phyloP scores from a whole-genome alignment of 768 basidiomycete genomes.

The Rhodocollybia butyracea region DNA sequence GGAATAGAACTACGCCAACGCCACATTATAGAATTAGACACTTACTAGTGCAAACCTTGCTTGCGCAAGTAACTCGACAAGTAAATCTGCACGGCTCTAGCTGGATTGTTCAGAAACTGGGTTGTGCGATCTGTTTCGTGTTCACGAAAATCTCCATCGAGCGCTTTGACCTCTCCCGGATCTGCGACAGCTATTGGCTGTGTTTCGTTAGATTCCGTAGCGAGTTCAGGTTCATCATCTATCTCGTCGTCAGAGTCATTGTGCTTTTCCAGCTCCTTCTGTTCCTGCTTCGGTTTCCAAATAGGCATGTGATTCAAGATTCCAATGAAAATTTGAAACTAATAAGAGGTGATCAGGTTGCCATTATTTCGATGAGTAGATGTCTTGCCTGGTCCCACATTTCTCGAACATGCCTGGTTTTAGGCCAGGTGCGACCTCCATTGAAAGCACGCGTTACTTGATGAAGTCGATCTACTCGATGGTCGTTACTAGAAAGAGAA shows the following conservation, averaged over 20 bases:
- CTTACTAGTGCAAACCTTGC: slow-evolving; percentile 51
- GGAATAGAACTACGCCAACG: not conserved
- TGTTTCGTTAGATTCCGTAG: slow-evolving; percentile 4
- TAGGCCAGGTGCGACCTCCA: slow-evolving; percentile 26
- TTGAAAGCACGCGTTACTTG: slow-evolving; percentile 2
- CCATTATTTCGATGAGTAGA: not conserved
- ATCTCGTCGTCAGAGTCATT: slow-evolving; percentile 31
- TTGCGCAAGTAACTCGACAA: slow-evolving; percentile 67
- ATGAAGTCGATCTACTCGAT: slow-evolving; percentile 22
- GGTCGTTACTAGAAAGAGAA: not conserved
- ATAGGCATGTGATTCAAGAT: slow-evolving; percentile 47
- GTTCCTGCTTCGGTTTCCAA: slow-evolving; percentile 28
- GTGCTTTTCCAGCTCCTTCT: slow-evolving; percentile 17
- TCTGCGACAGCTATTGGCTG: not conserved
- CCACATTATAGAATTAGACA: slow-evolving; percentile 40
- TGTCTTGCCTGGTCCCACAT: slow-evolving; percentile 63
- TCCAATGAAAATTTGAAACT: slow-evolving; percentile 66
- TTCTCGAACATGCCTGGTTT: slow-evolving; percentile 31
- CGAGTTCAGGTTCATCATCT: slow-evolving; percentile 12
- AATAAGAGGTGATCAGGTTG: not conserved
- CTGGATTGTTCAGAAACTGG: slow-evolving; percentile 62
- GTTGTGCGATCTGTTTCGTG: slow-evolving; percentile 40
- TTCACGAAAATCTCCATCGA: slow-evolving; percentile 26
- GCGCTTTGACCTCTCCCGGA: not conserved
- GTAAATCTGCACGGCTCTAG: slow-evolving; percentile 57